Conservation (phyloP, 352 stramenopile species). For the Blastocystis sp. region DNA sequence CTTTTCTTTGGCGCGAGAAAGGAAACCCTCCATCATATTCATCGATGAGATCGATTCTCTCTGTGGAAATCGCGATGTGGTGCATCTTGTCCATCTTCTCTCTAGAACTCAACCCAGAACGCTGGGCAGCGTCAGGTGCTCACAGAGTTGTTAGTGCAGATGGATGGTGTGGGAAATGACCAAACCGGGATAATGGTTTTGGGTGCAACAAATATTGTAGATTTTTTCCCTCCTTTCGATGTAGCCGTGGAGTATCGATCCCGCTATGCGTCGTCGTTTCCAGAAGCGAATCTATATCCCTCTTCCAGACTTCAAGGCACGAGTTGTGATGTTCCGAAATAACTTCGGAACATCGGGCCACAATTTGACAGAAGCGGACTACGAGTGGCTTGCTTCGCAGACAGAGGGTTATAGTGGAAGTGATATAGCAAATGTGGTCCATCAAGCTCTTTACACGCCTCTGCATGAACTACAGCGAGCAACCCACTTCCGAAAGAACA, state of each 20-base stretch:
- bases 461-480: slow-evolving; percentile 89
- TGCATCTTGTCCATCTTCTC: neutral
- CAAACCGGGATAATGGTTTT: slow-evolving; percentile 85
- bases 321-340: slow-evolving; percentile 87
- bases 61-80: slow-evolving; percentile 74
- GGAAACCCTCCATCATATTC: slow-evolving; percentile 85
- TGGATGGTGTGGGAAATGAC: slow-evolving; percentile 85
- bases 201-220: slow-evolving; percentile 86
- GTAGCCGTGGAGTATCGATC: slow-evolving; percentile 86
- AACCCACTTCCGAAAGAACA: slow-evolving; percentile 68
- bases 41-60: slow-evolving; percentile 93
- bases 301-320: slow-evolving; percentile 76
- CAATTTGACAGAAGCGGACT: slow-evolving; percentile 83
- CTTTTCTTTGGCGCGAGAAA: slow-evolving; percentile 92
- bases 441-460: slow-evolving; percentile 92
- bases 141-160: slow-evolving; percentile 92
- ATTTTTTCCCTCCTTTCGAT: neutral
- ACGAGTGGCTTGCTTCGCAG: slow-evolving; percentile 80
- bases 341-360: slow-evolving; percentile 91
- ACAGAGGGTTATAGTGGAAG: slow-evolving; percentile 87
- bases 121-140: slow-evolving; percentile 92
- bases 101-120: slow-evolving; percentile 70
- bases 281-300: slow-evolving; percentile 88
- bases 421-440: slow-evolving; percentile 91
- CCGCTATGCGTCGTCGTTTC: slow-evolving; percentile 77